Evolutionary conservation across 192 early-diverging fungal genomes (phyloP).

Genomic region (Umbelopsis vinacea): DNA sequence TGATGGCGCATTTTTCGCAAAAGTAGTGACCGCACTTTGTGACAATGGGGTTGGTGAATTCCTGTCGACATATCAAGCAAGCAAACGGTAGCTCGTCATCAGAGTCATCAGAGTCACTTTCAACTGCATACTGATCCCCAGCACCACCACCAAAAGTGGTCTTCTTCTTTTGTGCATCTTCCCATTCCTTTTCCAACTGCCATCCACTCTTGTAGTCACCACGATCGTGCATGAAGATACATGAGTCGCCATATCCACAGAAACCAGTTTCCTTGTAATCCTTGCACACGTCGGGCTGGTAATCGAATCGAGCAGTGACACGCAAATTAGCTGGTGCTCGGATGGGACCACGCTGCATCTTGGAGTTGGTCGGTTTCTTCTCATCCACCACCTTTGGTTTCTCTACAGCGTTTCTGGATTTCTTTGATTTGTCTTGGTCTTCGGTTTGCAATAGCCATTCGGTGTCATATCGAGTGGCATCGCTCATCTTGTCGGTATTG

Average conservation of each 20-base stretch:
- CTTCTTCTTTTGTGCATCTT: conserved; percentile 73
- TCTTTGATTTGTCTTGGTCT: conserved; percentile 42
- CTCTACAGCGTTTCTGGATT: conserved; percentile 36
- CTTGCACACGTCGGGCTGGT: conserved; percentile 98
- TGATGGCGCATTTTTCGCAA: conserved; percentile 92
- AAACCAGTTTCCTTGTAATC: conserved; percentile 97
- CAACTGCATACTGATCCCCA: conserved; percentile 50
- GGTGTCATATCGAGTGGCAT: conserved; percentile 49
- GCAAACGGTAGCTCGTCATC: conserved; percentile 94
- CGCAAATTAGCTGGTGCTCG: conserved; percentile 73
- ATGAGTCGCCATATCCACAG: conserved; percentile 98
- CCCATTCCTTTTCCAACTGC: conserved; percentile 98
- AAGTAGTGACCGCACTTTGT: conserved; percentile 98
- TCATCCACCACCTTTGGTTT: conserved; percentile 38
- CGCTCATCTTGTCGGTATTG: conserved; percentile 35
- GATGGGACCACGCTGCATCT: conserved; percentile 74
- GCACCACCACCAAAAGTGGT: conserved; percentile 54
- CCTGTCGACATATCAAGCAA: conserved; percentile 89
- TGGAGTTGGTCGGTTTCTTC: conserved; percentile 46
- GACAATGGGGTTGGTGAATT: conserved; percentile 87
- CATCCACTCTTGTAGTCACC: conserved; percentile 96
- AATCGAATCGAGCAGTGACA: conserved; percentile 89
- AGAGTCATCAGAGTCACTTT: conserved; percentile 52
- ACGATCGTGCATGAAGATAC: conserved; percentile 97
- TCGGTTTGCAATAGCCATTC: conserved; percentile 46